phyloP scores from a whole-genome alignment of 2,329 filamentous ascomycete species.

The Thermothelomyces thermophilus region DNA sequence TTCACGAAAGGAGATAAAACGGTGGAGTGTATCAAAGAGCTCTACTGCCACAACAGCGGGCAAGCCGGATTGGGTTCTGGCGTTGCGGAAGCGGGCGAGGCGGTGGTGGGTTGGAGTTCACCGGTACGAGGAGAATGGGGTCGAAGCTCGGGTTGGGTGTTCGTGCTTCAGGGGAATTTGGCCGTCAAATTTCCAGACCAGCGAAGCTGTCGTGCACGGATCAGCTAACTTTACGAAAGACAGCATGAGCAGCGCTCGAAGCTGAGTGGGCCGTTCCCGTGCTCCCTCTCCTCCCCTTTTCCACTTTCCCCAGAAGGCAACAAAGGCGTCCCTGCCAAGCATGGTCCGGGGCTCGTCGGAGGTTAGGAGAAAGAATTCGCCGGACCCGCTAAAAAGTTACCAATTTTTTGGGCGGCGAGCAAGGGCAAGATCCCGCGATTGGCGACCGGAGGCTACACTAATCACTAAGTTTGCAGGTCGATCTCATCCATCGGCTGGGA shows the following conservation, averaged over 20 bases:
- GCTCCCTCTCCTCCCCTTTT: slow-evolving; percentile 16
- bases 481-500: slow-evolving; percentile 6
- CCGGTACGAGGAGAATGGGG: slow-evolving; percentile 18
- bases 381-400: slow-evolving; percentile 21
- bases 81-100: slow-evolving; percentile 14
- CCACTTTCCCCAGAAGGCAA: slow-evolving; percentile 21
- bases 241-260: slow-evolving; percentile 6
- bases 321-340: slow-evolving; percentile 16
- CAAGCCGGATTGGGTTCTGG: slow-evolving; percentile 15
- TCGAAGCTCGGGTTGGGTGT: slow-evolving; percentile 17
- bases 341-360: slow-evolving; percentile 10
- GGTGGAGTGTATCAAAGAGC: slow-evolving; percentile 13
- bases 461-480: slow-evolving; percentile 31
- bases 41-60: slow-evolving; percentile 16
- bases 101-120: slow-evolving; percentile 25
- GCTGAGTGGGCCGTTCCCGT: slow-evolving; percentile 16
- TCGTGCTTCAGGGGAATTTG: slow-evolving; percentile 33
- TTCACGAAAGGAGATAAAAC: slow-evolving; percentile 13
- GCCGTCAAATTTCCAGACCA: slow-evolving; percentile 34
- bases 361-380: slow-evolving; percentile 23
- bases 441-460: slow-evolving; percentile 18
- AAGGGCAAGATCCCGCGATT: slow-evolving; percentile 12
- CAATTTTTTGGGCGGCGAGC: slow-evolving; percentile 20
- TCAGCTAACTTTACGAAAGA: slow-evolving; percentile 8
- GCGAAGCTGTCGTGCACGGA: slow-evolving; percentile 20